Percentiles rank a stretch among this genome's conserved stretches.
These are phyloP conservation scores for Tricholoma terreum DNA, from an alignment of 768 basidiomycete species.

Conservation along the genomic window DNA sequence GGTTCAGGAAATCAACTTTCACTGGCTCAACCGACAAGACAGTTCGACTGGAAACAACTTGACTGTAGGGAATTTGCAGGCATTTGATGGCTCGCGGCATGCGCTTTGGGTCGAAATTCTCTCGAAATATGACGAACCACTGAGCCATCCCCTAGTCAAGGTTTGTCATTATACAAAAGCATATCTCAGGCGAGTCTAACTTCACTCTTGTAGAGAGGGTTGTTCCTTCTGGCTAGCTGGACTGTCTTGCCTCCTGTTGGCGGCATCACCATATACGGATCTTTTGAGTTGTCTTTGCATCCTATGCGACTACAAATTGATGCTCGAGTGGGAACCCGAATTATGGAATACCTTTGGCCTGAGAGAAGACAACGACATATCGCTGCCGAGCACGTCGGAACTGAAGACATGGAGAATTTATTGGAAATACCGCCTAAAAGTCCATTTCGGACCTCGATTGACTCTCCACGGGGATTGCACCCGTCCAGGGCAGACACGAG, in stretches of 20 bases:
- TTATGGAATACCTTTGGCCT: slow-evolving; percentile 90
- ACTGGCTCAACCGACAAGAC: slow-evolving; percentile 84
- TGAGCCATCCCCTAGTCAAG: slow-evolving; percentile 69
- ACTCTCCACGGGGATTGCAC: slow-evolving; percentile 43
- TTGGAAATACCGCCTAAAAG: slow-evolving; percentile 6
- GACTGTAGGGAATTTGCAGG: slow-evolving; percentile 71
- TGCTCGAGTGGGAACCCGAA: slow-evolving; percentile 70
- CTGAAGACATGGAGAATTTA: slow-evolving; percentile 13
- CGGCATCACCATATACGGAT: slow-evolving; percentile 86
- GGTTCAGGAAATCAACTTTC: slow-evolving; percentile 74
- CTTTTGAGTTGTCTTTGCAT: slow-evolving; percentile 77
- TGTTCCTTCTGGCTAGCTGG: slow-evolving; percentile 81
- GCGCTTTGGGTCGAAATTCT: slow-evolving; percentile 89
- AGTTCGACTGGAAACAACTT: slow-evolving; percentile 80
- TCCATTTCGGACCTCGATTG: slow-evolving; percentile 42
- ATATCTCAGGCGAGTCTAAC: slow-evolving; percentile 1
- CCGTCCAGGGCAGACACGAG: slow-evolving; percentile 4
- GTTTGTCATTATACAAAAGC: slow-evolving; percentile 31
- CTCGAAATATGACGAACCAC: slow-evolving; percentile 69
- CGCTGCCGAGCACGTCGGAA: slow-evolving; percentile 18
- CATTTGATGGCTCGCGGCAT: slow-evolving; percentile 80
- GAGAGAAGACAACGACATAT: slow-evolving; percentile 44
- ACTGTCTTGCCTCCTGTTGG: slow-evolving; percentile 85
- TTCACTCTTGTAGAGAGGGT: slow-evolving; percentile 45
- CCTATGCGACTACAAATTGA: slow-evolving; percentile 88